phyloP scores from a whole-genome alignment of 345 rosid genomes.

The Linum lewisii region DNA sequence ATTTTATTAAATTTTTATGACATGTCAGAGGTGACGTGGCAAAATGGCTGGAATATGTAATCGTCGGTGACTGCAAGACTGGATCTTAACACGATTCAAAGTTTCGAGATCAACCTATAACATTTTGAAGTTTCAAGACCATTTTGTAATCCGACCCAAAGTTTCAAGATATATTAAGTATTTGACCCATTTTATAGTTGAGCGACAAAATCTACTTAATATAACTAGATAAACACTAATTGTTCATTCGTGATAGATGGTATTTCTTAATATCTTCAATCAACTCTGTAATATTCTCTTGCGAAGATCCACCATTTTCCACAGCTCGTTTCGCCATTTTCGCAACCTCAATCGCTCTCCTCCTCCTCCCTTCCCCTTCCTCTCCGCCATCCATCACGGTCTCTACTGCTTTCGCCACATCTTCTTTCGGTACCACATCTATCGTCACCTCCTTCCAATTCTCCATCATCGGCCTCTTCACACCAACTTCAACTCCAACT shows the following conservation, averaged over 20 bases:
- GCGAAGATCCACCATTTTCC: slow-evolving; percentile 28
- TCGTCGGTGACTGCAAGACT: too few relatives aligned
- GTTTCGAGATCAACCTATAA: too few relatives aligned
- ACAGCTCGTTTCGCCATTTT: slow-evolving; percentile 17
- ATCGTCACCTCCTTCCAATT: slow-evolving; percentile 15
- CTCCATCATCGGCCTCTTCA: slow-evolving; percentile 1
- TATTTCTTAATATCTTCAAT: slow-evolving; percentile 18
- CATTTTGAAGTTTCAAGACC: too few relatives aligned
- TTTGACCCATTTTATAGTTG: too few relatives aligned
- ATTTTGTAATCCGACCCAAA: too few relatives aligned
- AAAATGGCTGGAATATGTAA: too few relatives aligned
- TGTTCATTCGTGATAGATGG: not conserved
- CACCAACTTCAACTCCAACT: slow-evolving; percentile 18
- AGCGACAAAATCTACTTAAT: too few relatives aligned
- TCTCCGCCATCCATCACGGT: slow-evolving; percentile 20
- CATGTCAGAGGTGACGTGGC: too few relatives aligned
- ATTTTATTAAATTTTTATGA: too few relatives aligned
- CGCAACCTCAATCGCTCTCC: slow-evolving; percentile 13
- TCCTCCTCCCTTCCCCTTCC: slow-evolving; percentile 17
- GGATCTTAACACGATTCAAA: too few relatives aligned
- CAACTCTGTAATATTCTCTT: slow-evolving; percentile 13
- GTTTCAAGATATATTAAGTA: too few relatives aligned
- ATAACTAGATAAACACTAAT: too few relatives aligned
- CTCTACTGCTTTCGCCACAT: slow-evolving; percentile 9
- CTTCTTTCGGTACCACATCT: slow-evolving; percentile 12